phyloP scores from a whole-genome alignment of 1,139 yeast species.

The Meyerozyma athensensis region DNA sequence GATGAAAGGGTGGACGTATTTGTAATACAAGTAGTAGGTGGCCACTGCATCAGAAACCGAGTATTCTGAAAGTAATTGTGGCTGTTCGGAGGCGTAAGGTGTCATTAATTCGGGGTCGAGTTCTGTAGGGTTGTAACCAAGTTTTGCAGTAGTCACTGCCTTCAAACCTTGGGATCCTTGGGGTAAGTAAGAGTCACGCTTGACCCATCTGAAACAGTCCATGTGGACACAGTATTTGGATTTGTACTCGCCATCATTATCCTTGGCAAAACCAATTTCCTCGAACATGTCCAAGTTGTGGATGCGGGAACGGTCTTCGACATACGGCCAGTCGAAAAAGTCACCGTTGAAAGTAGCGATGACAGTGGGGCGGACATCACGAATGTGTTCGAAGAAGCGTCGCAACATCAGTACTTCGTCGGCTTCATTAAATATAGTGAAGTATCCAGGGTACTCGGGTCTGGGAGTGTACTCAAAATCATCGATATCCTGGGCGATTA shows the following conservation, averaged over 20 bases:
- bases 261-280: slow-evolving; percentile 91
- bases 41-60: slow-evolving; percentile 99
- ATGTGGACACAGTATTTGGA: slow-evolving; percentile 91
- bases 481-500: slow-evolving; percentile 89
- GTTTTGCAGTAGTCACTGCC: slow-evolving; percentile 93
- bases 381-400: slow-evolving; percentile 83
- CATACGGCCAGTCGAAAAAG: slow-evolving; percentile 98
- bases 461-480: slow-evolving; percentile 97
- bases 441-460: slow-evolving; percentile 90
- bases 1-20: slow-evolving; percentile 95
- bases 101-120: slow-evolving; percentile 98
- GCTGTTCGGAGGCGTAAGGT: slow-evolving; percentile 91
- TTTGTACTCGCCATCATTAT: slow-evolving; percentile 87
- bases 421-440: slow-evolving; percentile 84
- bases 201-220: slow-evolving; percentile 99
- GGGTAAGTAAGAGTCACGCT: slow-evolving; percentile 93
- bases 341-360: slow-evolving; percentile 98
- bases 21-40: slow-evolving; percentile 91
- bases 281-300: slow-evolving; percentile 88
- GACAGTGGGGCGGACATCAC: slow-evolving; percentile 87
- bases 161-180: slow-evolving; percentile 98
- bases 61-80: slow-evolving; percentile 89
- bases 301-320: slow-evolving; percentile 76
- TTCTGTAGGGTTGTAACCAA: slow-evolving; percentile 96
- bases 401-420: slow-evolving; percentile 73